A percentile compares a stretch with the other conserved stretches of the same genome.
Evolutionary conservation across 805 yeast species (phyloP).

Genomic region (Kodamaea restingae): DNA sequence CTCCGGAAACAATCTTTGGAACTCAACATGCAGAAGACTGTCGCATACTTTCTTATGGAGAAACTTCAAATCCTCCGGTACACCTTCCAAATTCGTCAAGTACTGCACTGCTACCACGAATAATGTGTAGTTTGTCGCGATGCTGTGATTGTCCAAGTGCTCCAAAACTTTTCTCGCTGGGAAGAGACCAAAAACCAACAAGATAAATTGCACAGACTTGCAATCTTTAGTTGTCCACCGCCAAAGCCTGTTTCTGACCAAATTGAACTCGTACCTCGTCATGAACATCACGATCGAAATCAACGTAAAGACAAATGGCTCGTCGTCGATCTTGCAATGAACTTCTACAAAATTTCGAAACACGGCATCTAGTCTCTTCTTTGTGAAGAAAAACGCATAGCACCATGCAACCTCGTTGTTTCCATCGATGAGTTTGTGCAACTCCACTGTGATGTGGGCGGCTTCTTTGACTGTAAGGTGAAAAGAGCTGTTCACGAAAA

Average conservation of each 20-base stretch:
- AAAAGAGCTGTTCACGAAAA: background rate
- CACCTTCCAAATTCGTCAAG: background rate
- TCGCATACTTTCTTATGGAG: background rate
- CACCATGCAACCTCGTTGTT: background rate
- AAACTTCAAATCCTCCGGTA: background rate
- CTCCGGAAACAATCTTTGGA: background rate
- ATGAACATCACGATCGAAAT: background rate
- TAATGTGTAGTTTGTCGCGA: background rate
- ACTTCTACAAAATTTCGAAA: background rate
- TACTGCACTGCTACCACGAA: background rate
- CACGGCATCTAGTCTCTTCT: background rate
- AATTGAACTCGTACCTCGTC: background rate
- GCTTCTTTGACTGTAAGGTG: background rate
- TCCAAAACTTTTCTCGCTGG: background rate
- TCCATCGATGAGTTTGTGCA: background rate
- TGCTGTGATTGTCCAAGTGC: background rate
- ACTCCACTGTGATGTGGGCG: background rate
- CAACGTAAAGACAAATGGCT: background rate
- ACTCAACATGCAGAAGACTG: background rate
- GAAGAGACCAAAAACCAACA: background rate
- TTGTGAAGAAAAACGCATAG: conserved; percentile 1
- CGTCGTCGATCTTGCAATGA: background rate
- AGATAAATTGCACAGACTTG: background rate
- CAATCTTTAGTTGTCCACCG: background rate
- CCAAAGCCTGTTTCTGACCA: background rate